phyloP scores from a whole-genome alignment of 2,329 filamentous ascomycete species.

The Onygenales sp. region DNA sequence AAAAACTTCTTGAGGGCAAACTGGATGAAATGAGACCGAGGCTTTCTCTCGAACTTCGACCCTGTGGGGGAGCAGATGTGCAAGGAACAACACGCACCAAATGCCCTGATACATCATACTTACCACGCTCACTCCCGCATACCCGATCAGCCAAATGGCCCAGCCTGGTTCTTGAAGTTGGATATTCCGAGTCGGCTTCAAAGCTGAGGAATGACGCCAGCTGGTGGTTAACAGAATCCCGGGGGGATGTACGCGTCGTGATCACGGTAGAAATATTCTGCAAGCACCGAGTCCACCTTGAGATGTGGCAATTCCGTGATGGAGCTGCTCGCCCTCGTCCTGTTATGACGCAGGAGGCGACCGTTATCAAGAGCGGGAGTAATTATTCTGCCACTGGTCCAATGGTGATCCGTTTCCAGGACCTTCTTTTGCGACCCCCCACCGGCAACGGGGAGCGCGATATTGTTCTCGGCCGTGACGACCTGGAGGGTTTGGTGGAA shows the following conservation, averaged over 20 bases:
- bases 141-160: conserved; percentile 1
- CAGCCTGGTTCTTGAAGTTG: conserved; percentile 4
- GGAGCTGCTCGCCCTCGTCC: background rate
- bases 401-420: conserved; percentile 4
- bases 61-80: background rate
- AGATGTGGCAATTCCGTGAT: background rate
- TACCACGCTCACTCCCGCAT: background rate
- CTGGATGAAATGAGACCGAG: background rate
- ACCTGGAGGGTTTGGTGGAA: background rate
- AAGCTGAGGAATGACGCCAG: conserved; percentile 1
- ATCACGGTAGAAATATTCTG: conserved; percentile 1
- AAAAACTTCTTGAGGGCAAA: background rate
- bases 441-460: conserved; percentile 1
- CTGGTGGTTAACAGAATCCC: conserved; percentile 1
- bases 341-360: background rate
- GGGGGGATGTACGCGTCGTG: background rate
- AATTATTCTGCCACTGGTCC: background rate
- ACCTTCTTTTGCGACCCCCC: conserved; percentile 2
- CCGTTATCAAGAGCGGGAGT: background rate
- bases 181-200: background rate
- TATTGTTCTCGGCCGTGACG: conserved; percentile 3
- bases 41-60: background rate
- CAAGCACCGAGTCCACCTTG: background rate
- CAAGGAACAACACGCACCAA: background rate
- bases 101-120: background rate